A percentile compares a stretch with the other conserved stretches of the same genome.
phyloP scores from a whole-genome alignment of 306 rosid species.

The Sphenostylis stenocarpa region DNA sequence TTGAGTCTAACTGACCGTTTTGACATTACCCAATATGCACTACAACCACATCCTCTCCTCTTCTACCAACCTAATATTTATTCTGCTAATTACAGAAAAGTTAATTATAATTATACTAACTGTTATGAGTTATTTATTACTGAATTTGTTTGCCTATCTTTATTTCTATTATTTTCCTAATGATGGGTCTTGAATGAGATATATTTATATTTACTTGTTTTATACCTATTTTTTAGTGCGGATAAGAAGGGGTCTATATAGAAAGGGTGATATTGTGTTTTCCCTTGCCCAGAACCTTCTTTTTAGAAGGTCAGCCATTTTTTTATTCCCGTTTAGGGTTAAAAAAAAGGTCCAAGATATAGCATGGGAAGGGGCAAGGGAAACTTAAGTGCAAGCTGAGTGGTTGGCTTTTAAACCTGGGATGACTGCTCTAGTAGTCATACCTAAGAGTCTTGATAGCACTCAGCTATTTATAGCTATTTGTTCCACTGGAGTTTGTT shows the following conservation, averaged over 20 bases:
- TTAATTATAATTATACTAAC: no score
- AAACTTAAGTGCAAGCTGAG: not conserved
- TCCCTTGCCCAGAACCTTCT: not conserved
- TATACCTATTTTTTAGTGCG: not conserved
- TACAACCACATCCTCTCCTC: no score
- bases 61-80: no score
- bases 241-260: not conserved
- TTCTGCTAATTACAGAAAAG: no score
- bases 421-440: slow-evolving; percentile 6
- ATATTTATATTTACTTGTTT: not conserved
- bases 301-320: not conserved
- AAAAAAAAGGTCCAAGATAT: not conserved
- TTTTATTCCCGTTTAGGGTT: slow-evolving; percentile 3
- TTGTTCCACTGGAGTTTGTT: not conserved
- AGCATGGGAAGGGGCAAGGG: not conserved
- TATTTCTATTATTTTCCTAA: no score
- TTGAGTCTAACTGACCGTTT: no score
- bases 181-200: not conserved
- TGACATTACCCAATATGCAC: no score
- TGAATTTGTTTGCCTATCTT: no score
- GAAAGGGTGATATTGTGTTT: not conserved
- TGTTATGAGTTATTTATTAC: no score
- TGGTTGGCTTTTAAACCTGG: not conserved
- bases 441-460: slow-evolving; percentile 15
- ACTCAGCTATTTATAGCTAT: not conserved